phyloP scores from a whole-genome alignment of 768 basidiomycete genomes.

The Serpula lacrymans region DNA sequence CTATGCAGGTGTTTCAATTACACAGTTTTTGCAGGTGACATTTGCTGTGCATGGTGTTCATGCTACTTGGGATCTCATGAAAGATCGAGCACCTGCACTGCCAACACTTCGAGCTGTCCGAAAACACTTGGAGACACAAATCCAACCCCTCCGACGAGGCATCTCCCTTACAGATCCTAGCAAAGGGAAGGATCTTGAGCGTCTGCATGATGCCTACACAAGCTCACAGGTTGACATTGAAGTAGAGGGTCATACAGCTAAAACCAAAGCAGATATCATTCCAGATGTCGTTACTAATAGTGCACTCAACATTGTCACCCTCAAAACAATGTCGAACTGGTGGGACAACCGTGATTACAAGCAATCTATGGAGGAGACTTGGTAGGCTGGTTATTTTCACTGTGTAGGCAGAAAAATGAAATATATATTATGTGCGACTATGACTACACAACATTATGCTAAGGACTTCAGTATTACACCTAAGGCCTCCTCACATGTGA shows the following conservation, averaged over 20 bases:
- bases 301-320: slow-evolving; percentile 1
- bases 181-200: slow-evolving; percentile 8
- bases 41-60: slow-evolving; percentile 31
- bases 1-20: too few relatives aligned
- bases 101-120: slow-evolving; percentile 19
- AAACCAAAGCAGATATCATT: background rate
- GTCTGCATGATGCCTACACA: slow-evolving; percentile 3
- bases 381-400: too few relatives aligned
- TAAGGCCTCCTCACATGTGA: too few relatives aligned
- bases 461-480: too few relatives aligned
- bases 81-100: slow-evolving; percentile 31
- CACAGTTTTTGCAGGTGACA: too few relatives aligned
- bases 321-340: background rate
- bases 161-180: slow-evolving; percentile 22
- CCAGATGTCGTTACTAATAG: slow-evolving; percentile 2
- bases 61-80: slow-evolving; percentile 27
- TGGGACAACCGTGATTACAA: slow-evolving; percentile 6
- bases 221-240: slow-evolving; percentile 1
- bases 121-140: slow-evolving; percentile 24
- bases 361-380: slow-evolving; percentile 1
- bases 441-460: too few relatives aligned
- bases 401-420: too few relatives aligned
- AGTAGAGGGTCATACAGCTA: background rate
- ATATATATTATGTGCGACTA: too few relatives aligned
- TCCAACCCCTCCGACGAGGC: slow-evolving; percentile 21